Evolutionary conservation across 2,329 filamentous ascomycete species (phyloP), one percentile per base, ranked within the genome.

Genomic region (Arthrinium phaeospermum): DNA sequence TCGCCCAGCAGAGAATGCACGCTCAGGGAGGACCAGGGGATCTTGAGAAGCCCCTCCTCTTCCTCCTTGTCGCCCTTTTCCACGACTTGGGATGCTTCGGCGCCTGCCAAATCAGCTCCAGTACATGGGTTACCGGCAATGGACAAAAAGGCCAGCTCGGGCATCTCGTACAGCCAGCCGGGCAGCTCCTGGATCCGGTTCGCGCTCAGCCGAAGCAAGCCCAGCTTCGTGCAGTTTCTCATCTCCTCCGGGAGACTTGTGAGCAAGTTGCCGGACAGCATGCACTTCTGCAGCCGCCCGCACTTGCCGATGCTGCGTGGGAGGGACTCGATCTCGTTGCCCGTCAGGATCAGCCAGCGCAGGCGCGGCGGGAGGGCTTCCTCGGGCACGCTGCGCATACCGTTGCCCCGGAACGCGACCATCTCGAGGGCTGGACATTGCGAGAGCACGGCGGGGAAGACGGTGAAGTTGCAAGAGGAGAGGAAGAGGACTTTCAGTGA

Each of bases 261-360:
- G 34, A 87, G 79, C n/a, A 72, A 77, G 74, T 87, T 87, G 19
- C 85, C 85, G 1, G 85, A 82, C n/a, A 87, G 76, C 83, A 86
- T 85, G 75, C 85, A 86, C 76, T 86, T 86, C 74, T 87, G 82
- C 5, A 87, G 79, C 14, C 81, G 80, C 24, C 74, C 73, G 72
- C 85, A 87, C 27, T 77, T 76, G 13, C 85, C 84, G 68, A 87
- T 84, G 75, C 80, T 84, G 24, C 74, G 75, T 0, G 85, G 85
- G 10, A 88, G 77, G 10, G 73, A 70, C 4, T 73, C 72, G 53
- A 87, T 81, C 51, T 75, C 73, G 76, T 87, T 87, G 75, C 85
- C 82, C 24, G 85, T 87, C 16, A 88, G 78, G 70, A 87, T 86
- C 51, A 87, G 78, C 83, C 84, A 86, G n/a, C 84, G 80, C 24